Base-by-base conservation (phyloP, 2,329 filamentous ascomycete species). In the Aureobasidium namibiae region DNA sequence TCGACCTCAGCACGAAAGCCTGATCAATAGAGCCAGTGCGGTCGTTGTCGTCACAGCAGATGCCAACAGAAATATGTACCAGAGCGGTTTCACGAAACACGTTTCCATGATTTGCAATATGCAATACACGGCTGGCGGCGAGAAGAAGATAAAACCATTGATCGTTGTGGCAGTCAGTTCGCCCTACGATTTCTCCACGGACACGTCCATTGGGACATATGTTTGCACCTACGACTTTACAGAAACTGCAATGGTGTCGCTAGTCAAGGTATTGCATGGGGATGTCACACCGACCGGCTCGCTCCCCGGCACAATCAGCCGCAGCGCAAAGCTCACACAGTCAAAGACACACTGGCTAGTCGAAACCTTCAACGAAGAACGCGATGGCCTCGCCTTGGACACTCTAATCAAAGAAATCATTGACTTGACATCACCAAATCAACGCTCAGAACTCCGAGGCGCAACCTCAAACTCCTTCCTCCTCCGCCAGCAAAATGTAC, bases 151-250 rank as follows among this genome's bases (percentile, higher is more conserved):
- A 71, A 96, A 95, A 73, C 89, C 92, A 1, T 76, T 96, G 38
- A 86, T 96, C 24, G 92, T 96, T 3, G 88, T 96, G 8, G 89
- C 92, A 0, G 92, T 95, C 65, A 96, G 91, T 73, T 96, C 92
- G 0, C 92, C 92, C 0, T 97, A 96, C 72, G 92, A 97, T 71
- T 97, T 97, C 70, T 91, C 90, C 45, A 91, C 92, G 82, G 92
- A 97, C 68, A 87, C 88, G 64, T 85, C 85, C 0, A 92, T 97
- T 41, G 89, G 89, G 6, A 96, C 92, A 1, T 96, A 96, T 67
- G 82, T 97, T 41, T 96, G 92, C 76, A 96, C 92, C 0, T 96
- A 95, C 71, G 92, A 96, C 74, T 96, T 96, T 68, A 96, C 92
- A 0, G 92, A 96, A 67, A 92, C 89, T 8, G 91, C 92, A 18